These are phyloP conservation scores for Thermoascus crustaceus DNA, from an alignment of 2,329 filamentous ascomycete species.

Conservation along the genomic window DNA sequence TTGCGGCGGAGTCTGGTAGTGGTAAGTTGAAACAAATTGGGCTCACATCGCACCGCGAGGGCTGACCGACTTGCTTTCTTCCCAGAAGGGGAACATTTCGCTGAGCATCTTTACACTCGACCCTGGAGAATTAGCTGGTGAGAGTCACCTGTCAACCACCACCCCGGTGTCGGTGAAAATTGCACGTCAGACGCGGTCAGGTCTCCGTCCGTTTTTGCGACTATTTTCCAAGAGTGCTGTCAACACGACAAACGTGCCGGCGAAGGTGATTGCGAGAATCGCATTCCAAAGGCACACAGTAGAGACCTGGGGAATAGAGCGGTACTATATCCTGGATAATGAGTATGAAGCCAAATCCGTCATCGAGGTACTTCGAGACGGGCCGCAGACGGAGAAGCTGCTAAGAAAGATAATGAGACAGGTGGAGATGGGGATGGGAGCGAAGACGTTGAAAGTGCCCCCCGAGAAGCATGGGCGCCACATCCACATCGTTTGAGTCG, in stretches of 20 bases:
- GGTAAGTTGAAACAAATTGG: conserved; percentile 16
- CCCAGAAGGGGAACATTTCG: conserved; percentile 25
- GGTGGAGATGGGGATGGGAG: conserved; percentile 13
- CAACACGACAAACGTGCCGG: conserved; percentile 27
- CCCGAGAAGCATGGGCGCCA: conserved; percentile 1
- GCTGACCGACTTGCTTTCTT: not conserved
- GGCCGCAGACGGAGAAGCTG: conserved; percentile 18
- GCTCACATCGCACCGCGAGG: not conserved
- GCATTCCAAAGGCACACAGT: conserved; percentile 25
- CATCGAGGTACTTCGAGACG: conserved; percentile 21
- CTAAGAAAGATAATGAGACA: conserved; percentile 24
- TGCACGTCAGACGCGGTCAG: conserved; percentile 23
- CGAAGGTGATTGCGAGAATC: conserved; percentile 27
- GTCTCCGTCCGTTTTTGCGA: conserved; percentile 25
- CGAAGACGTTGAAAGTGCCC: conserved; percentile 1
- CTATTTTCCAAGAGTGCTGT: conserved; percentile 28
- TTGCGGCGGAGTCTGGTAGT: conserved; percentile 27
- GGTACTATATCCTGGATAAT: conserved; percentile 26
- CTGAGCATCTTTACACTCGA: conserved; percentile 31
- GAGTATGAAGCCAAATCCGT: conserved; percentile 31
- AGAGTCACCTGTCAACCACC: conserved; percentile 16
- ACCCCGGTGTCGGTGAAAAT: conserved; percentile 23
- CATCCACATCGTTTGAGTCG: too few species aligned
- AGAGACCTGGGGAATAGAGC: conserved; percentile 22
- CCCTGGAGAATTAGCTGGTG: conserved; percentile 22